A percentile compares a stretch with the other conserved stretches of the same genome.
These are phyloP conservation scores for Vaccinium macrocarpon DNA, from an alignment of 148 eudicot species.

Conservation along the genomic window DNA sequence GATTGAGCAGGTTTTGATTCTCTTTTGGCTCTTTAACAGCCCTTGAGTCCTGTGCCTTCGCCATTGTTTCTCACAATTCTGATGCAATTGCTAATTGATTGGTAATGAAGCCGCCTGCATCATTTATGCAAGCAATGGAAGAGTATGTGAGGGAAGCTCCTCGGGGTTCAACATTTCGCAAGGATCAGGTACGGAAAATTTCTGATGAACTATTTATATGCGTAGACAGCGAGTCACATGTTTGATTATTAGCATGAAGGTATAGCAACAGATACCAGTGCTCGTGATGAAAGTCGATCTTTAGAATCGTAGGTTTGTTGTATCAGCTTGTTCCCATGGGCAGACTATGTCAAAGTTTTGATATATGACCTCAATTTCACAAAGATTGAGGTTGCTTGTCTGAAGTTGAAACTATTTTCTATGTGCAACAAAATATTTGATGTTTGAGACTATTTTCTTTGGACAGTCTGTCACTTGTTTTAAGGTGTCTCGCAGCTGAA, in stretches of 20 bases:
- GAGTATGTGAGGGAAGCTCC: slow-evolving; percentile 94
- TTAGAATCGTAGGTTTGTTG: not conserved
- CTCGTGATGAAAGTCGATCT: not conserved
- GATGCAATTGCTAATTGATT: slow-evolving; percentile 12
- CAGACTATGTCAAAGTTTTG: not conserved
- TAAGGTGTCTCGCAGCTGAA: too few relatives aligned
- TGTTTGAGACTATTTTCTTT: not conserved
- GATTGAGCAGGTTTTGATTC: slow-evolving; percentile 78
- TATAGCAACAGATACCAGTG: slow-evolving; percentile 10
- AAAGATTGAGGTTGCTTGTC: not conserved
- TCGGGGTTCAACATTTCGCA: slow-evolving; percentile 66
- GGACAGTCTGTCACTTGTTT: not conserved
- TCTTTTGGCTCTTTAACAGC: slow-evolving; percentile 7
- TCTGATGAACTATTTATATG: not conserved
- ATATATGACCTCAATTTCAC: not conserved
- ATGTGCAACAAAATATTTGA: not conserved
- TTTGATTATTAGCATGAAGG: not conserved
- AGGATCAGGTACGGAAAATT: slow-evolving; percentile 59
- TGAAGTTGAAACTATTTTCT: not conserved
- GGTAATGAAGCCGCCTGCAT: slow-evolving; percentile 78
- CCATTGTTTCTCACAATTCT: slow-evolving; percentile 1
- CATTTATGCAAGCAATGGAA: slow-evolving; percentile 98
- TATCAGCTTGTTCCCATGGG: not conserved
- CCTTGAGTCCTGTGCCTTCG: not conserved
- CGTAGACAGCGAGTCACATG: not conserved